A percentile compares a stretch with the other conserved stretches of the same genome.
Evolutionary conservation across 805 yeast species (phyloP).

Genomic region (Saccharomycopsis guyanensis): DNA sequence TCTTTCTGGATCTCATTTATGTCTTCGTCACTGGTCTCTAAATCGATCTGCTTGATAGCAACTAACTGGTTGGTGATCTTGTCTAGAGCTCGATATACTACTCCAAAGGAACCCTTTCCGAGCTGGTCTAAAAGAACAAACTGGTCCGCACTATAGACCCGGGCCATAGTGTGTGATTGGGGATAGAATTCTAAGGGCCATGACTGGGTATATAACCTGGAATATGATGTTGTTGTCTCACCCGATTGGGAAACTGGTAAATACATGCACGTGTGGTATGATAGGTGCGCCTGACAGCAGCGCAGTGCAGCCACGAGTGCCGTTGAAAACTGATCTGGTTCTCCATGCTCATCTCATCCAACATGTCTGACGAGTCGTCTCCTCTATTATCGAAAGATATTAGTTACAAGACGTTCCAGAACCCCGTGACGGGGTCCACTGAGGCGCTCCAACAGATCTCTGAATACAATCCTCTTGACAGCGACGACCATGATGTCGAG

Average conservation of each 20-base stretch:
- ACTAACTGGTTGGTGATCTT: conserved; percentile 29
- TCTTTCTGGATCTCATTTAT: conserved; percentile 68
- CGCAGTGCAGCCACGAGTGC: no score
- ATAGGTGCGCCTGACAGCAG: no score
- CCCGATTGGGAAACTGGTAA: neutral
- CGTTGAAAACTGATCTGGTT: no score
- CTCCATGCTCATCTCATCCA: no score
- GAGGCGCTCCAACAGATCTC: conserved; percentile 11
- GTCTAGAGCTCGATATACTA: conserved; percentile 58
- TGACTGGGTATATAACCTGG: neutral
- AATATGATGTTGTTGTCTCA: neutral
- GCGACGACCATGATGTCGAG: conserved; percentile 8
- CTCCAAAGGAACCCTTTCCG: conserved; percentile 76
- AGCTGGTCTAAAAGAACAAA: conserved; percentile 46
- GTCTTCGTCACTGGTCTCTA: conserved; percentile 61
- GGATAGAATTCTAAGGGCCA: neutral
- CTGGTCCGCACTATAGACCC: conserved; percentile 31
- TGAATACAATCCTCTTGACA: conserved; percentile 9
- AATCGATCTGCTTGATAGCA: conserved; percentile 53
- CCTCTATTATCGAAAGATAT: no score
- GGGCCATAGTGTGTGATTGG: conserved; percentile 22
- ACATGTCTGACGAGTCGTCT: no score
- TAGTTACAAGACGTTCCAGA: conserved; percentile 1
- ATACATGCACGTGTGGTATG: no score
- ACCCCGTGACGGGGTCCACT: conserved; percentile 16